These are phyloP conservation scores for Aspergillus persii DNA, from an alignment of 2,329 filamentous ascomycete genomes.

Conservation along the genomic window DNA sequence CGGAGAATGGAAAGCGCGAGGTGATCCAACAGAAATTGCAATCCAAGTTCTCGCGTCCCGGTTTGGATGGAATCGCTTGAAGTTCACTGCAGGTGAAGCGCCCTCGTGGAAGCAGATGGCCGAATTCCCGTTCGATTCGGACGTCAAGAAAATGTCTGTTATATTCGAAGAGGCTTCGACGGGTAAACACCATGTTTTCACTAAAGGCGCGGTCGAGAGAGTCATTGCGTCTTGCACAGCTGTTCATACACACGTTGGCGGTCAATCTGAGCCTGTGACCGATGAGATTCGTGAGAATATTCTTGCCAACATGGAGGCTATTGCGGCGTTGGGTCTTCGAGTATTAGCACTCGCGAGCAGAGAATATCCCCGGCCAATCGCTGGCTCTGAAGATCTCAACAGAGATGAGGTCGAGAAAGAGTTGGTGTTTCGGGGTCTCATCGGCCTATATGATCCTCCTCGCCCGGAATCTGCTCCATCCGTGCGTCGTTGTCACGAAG, in stretches of 20 bases:
- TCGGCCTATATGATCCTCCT: conserved; percentile 79
- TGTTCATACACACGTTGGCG: conserved; percentile 37
- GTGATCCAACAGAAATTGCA: conserved; percentile 67
- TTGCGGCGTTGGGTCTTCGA: conserved; percentile 62
- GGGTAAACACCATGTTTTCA: conserved; percentile 24
- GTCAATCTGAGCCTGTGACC: conserved; percentile 37
- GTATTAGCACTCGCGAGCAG: conserved; percentile 61
- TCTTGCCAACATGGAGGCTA: conserved; percentile 62
- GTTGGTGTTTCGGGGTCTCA: conserved; percentile 70
- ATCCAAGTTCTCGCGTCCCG: conserved; percentile 68
- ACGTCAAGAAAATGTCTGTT: conserved; percentile 71
- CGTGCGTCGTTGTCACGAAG: conserved; percentile 64
- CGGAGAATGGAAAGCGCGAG: conserved; percentile 58
- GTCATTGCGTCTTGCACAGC: conserved; percentile 59
- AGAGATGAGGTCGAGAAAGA: conserved; percentile 62
- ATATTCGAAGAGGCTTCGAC: conserved; percentile 47
- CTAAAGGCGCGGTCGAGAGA: conserved; percentile 59
- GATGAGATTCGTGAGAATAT: conserved; percentile 54
- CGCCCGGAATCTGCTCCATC: conserved; percentile 71
- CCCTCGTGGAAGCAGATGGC: conserved; percentile 56
- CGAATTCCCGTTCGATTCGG: conserved; percentile 69
- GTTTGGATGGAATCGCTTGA: conserved; percentile 59
- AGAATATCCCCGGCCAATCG: neutral
- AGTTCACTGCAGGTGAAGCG: conserved; percentile 46
- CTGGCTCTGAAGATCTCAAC: conserved; percentile 33